Base-by-base conservation (phyloP, 2,329 filamentous ascomycete species). In the Ilyonectria robusta region DNA sequence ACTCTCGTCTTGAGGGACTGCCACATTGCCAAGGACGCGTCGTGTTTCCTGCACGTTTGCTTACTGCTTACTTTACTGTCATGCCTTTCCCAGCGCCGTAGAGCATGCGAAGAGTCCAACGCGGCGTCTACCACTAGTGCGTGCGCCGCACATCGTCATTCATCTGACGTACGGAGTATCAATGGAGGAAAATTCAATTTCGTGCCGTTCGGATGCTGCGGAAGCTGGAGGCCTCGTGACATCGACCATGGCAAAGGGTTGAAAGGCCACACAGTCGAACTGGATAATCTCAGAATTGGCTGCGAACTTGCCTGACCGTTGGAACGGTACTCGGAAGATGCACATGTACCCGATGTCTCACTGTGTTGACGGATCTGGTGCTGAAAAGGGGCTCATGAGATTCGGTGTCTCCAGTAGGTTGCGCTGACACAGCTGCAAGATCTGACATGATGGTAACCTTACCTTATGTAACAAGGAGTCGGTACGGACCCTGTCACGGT, bases 121-220 rank as follows among this genome's bases (percentile, higher is more conserved):
- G 44, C 48, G 9, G 9, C 60, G 44, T 35, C 21, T 31, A 26
- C 17, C 48, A 19, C 19, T 50, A 26, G 31, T 26, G 26, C 57
- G 26, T 65, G 57, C 62, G 62, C 57, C 62, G 59, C 51, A 31
- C 33, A 9, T 51, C 37, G 29, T 47, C 51, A 35, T 51, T 17
- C 37, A 40, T 6, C 37, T 40, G 51, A 40, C 51, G 42, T 48
- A n/a, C 37, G 35, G 19, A 21, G 57, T 33, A 29, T 46, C 11
- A 15, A 17, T 37, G 15, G 23, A 31, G 23, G 44, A 58, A 19
- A 13, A 44, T 37, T 35, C 57, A 19, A 51, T 59, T 51, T 29
- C 15, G 31, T 55, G 56, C 50, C 50, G 42, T 13, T 26, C 62
- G 62, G 62, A 65, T 44, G 57, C 51, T 35, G 51, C 62, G 62